A percentile compares a stretch with the other conserved stretches of the same genome.
These are phyloP conservation scores for Puya raimondii DNA, from an alignment of 176 grass and related monocot genomes.

Conservation along the genomic window DNA sequence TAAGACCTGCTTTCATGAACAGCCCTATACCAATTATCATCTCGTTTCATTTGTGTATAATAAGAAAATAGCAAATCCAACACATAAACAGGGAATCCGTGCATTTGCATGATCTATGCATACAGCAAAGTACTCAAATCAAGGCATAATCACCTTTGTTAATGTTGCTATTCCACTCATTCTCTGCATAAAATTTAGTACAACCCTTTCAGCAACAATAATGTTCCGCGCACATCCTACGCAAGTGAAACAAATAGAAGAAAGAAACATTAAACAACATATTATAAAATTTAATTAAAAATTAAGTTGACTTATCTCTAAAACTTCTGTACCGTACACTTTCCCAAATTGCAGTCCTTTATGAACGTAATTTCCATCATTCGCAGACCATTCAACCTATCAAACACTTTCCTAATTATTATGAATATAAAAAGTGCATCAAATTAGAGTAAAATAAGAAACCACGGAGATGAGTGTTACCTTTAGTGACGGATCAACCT, in stretches of 20 bases:
- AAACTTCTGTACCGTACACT: conserved; percentile 60
- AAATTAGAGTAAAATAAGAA: not conserved
- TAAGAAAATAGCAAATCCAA: not conserved
- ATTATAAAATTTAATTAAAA: not conserved
- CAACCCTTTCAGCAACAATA: conserved; percentile 85
- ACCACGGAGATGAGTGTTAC: conserved; percentile 24
- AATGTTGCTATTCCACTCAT: conserved; percentile 97
- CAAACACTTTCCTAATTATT: conserved; percentile 7
- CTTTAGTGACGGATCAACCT: conserved; percentile 75
- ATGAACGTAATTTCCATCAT: conserved; percentile 54
- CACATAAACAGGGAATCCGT: not conserved
- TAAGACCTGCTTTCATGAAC: no score
- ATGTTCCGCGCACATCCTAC: conserved; percentile 76
- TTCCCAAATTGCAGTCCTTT: conserved; percentile 90
- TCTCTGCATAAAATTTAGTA: conserved; percentile 99
- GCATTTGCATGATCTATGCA: not conserved
- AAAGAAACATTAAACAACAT: not conserved
- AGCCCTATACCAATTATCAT: no score
- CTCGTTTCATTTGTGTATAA: no score
- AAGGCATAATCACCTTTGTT: conserved; percentile 52
- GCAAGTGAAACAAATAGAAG: conserved; percentile 14
- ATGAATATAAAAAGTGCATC: conserved; percentile 7
- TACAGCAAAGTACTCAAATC: not conserved
- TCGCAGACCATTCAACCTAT: conserved; percentile 75
- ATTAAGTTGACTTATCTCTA: not conserved